A percentile compares a stretch with the other conserved stretches of the same genome.
These are phyloP conservation scores for Rugonectria rugulosa DNA, from an alignment of 2,329 filamentous ascomycete species.

Conservation along the genomic window DNA sequence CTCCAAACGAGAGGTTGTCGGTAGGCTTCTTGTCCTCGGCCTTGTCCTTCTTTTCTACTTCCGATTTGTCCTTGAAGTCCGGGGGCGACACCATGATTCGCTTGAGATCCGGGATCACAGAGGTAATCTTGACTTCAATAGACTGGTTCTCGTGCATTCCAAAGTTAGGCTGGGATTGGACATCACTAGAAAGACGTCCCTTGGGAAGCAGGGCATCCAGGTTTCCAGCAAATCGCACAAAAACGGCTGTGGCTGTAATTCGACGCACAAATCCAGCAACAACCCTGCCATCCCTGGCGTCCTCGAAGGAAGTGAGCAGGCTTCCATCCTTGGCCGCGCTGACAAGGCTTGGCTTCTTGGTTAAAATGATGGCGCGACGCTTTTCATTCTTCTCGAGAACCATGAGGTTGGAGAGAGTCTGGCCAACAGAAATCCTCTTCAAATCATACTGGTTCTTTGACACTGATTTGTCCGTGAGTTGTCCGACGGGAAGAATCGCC, in stretches of 20 bases:
- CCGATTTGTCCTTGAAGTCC: constrained; percentile 56
- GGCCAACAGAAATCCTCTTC: constrained; percentile 84
- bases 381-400: constrained; percentile 86
- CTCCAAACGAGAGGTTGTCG: constrained; percentile 77
- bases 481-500: constrained; percentile 77
- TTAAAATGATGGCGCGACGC: constrained; percentile 77
- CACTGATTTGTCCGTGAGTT: constrained; percentile 84
- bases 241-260: constrained; percentile 80
- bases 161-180: constrained; percentile 73
- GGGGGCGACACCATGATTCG: constrained; percentile 68
- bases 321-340: constrained; percentile 76
- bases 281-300: constrained; percentile 72
- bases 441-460: constrained; percentile 80
- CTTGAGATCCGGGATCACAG: constrained; percentile 73
- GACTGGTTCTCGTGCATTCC: constrained; percentile 81
- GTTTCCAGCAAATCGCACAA: constrained; percentile 85
- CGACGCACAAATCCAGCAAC: constrained; percentile 86
- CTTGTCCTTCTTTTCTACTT: constrained; percentile 48
- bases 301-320: constrained; percentile 75
- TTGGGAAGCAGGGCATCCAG: constrained; percentile 83
- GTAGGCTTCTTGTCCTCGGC: constrained; percentile 39
- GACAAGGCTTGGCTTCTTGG: constrained; percentile 83
- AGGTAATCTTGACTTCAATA: constrained; percentile 74
- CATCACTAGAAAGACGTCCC: constrained; percentile 76
- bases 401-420: constrained; percentile 81